Percentiles rank a stretch among this genome's conserved stretches.
These are phyloP conservation scores for Tolypocladium sp. DNA, from an alignment of 2,329 filamentous ascomycete species.

Conservation along the genomic window DNA sequence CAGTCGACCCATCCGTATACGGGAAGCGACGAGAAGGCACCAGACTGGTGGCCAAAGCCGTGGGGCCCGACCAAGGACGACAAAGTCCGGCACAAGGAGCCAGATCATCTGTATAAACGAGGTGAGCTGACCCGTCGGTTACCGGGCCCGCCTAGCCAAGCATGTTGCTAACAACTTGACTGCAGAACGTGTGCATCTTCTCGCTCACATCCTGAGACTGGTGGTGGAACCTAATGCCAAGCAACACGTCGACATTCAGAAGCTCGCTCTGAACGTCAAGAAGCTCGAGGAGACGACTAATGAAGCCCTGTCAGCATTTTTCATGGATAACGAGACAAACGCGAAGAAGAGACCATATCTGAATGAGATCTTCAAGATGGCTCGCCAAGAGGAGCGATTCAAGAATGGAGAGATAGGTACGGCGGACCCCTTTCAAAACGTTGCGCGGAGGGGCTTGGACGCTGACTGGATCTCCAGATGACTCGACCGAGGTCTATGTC, in stretches of 20 bases:
- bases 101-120: conserved; percentile 61
- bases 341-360: conserved; percentile 44
- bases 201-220: conserved; percentile 52
- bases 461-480: conserved; percentile 28
- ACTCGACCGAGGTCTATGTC: conserved; percentile 36
- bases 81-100: conserved; percentile 59
- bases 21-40: conserved; percentile 50
- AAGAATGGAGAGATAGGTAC: conserved; percentile 49
- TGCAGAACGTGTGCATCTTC: conserved; percentile 48
- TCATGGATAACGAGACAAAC: conserved; percentile 48
- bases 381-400: conserved; percentile 45
- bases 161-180: not conserved
- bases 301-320: conserved; percentile 50
- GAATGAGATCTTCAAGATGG: conserved; percentile 54
- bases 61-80: conserved; percentile 41
- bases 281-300: conserved; percentile 50
- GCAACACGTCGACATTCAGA: conserved; percentile 43
- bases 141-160: not conserved
- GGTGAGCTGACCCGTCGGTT: conserved; percentile 32
- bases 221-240: conserved; percentile 39
- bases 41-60: conserved; percentile 58
- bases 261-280: conserved; percentile 41
- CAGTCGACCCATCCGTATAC: conserved; percentile 68
- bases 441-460: not conserved
- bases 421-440: conserved; percentile 5